A percentile compares a stretch with the other conserved stretches of the same genome.
Evolutionary conservation across 208 protist species (phyloP).

Genomic region (Acanthamoeba rhysodes): DNA sequence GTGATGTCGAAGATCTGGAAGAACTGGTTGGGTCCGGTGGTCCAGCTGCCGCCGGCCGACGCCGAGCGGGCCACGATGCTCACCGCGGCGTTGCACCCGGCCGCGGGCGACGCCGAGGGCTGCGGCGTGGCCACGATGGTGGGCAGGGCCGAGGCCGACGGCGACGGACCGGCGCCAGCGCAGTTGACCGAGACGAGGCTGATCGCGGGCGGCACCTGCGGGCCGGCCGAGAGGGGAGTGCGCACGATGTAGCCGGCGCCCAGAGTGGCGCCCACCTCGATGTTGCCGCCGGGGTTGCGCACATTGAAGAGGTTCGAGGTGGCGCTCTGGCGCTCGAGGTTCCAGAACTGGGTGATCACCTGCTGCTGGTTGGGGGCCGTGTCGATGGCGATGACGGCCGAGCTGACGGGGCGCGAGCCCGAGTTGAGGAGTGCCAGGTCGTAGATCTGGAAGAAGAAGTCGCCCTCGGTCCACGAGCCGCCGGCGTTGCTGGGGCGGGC

Average conservation of each 20-base stretch:
- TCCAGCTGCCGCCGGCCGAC: background rate
- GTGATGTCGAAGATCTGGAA: constrained; percentile 22
- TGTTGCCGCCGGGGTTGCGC: background rate
- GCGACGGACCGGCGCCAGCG: background rate
- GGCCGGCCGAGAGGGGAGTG: background rate
- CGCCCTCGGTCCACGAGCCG: background rate
- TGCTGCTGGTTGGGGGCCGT: background rate
- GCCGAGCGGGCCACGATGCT: background rate
- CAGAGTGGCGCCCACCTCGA: background rate
- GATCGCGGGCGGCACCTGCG: background rate
- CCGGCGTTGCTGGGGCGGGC: background rate
- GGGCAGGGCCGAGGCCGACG: background rate
- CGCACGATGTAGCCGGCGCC: background rate
- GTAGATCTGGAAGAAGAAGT: constrained; percentile 12
- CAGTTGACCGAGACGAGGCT: background rate
- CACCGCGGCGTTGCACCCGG: background rate
- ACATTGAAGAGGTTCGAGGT: background rate
- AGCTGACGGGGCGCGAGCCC: background rate
- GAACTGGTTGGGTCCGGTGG: background rate
- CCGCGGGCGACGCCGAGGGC: background rate
- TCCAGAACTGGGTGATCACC: background rate
- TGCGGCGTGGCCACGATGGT: background rate
- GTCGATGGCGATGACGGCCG: background rate
- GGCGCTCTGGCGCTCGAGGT: background rate
- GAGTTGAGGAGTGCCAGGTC: background rate